Evolutionary conservation across 192 early-diverging fungal species (phyloP), one percentile per base, ranked within the genome.

Genomic region (Entomortierella chlamydospora): DNA sequence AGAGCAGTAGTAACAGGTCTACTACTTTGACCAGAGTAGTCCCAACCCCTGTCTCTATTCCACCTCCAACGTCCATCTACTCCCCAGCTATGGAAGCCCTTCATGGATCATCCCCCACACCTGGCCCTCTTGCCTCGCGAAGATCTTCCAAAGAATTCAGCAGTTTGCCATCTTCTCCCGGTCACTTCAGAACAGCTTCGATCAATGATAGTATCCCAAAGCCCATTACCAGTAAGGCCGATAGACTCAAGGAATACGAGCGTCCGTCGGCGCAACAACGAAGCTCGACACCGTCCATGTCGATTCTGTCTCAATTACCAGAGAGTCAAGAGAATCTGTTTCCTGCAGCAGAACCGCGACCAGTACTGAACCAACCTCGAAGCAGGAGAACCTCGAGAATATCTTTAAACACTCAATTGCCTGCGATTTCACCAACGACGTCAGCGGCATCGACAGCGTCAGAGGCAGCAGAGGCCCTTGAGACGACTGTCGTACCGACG

Each of bases 261-360:
- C 59, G 67, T 25, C 67, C 42, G 9, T 4, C 51, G 18, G 25
- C 30, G 17, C 63, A 25, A 37, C 68, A 62, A 73, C 76, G 49
- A 72, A 83, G 61, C 67, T 84, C 66, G 61, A 81, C 31, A 31
- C 81, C 18, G 15, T 65, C 65, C 15, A 58, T 68, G 28, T 68
- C 58, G 13, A 70, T 63, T 22, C 26, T 72, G 51, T 41, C 63
- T 15, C 76, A 51, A 10, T 59, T 61, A 2, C 15, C 25, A 43
- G 59, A 63, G 64, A 67, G 15, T 64, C 78, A 63, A 26, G 72
- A 57, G 37, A 37, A 69, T 31, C 52, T 87, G 1, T 87, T 88
- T 67, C 78, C 82, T 45, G 56, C 41, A 18, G 50, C 73, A 2
- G 61, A 56, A 10, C 50, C 70, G 17, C 70, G 68, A 2, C 70